Base-by-base conservation (phyloP, 2,329 filamentous ascomycete genomes). In the Fusarium poae region DNA sequence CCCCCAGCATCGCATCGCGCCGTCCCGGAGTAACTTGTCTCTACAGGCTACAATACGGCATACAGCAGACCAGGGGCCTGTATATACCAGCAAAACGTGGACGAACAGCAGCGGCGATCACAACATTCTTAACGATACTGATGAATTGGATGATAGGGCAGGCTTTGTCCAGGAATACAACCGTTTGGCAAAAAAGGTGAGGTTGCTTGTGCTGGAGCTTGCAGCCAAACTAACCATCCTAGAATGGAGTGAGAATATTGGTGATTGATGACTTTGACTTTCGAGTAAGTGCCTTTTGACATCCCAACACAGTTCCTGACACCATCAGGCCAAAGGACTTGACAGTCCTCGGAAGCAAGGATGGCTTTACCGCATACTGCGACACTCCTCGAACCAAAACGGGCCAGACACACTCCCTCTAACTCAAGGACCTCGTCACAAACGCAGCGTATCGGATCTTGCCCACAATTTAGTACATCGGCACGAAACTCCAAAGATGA, bases 151-250 rank as follows among this genome's bases (percentile, higher is more conserved):
- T 35, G 81, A 85, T 54, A 81, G 86, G 30, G 74, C 78, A 2
- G 72, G 77, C 4, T 87, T 86, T 73, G 75, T 89, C 8, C 72
- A 83, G 10, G 85, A 89, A 68, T 91, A 89, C 75, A 91, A 91
- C 74, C 79, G 82, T 6, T 75, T 90, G 7, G 88, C 89, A 4
- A 83, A 81, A 57, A 86, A 86, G 82, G 88, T 89, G 64, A 32
- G 67, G 3, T 49, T 2, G n/a, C 30, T 6, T 12, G 15, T 25
- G 1, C 15, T 20, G 40, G 10, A 18, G 30, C 5, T 13, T 30
- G 11, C 20, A 30, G 15, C 4, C 29, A 32, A 44, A 25, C 61
- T 62, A 18, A 55, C 35, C 23, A 44, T 40, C 11, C 21, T 48
- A 90, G 88, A 81, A 89, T 76, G 85, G 86, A 18, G 79, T 90